phyloP scores from a whole-genome alignment of 352 stramenopile species.

The Globisporangium paddicum region DNA sequence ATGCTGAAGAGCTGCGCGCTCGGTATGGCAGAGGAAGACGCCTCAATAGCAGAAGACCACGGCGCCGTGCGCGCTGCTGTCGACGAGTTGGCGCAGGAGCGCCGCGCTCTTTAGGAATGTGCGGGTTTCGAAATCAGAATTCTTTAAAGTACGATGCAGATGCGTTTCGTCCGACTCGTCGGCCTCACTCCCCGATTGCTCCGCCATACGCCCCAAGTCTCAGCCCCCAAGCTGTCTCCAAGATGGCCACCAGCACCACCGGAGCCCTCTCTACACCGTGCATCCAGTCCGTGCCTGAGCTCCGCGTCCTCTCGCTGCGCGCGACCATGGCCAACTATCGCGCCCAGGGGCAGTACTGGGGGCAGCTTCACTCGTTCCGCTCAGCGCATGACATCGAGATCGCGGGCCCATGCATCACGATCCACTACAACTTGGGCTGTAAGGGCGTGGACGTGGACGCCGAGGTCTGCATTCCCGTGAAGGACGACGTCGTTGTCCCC shows the following conservation, averaged over 20 bases:
- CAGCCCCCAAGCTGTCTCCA: neutral
- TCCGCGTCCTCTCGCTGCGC: slow-evolving; percentile 34
- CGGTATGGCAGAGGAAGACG: slow-evolving; percentile 48
- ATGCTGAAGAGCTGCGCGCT: slow-evolving; percentile 1
- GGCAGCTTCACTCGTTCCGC: slow-evolving; percentile 22
- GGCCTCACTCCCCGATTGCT: neutral
- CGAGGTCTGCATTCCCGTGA: slow-evolving; percentile 45
- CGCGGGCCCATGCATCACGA: slow-evolving; percentile 25
- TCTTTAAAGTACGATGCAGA: too few relatives aligned
- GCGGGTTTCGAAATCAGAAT: too few relatives aligned
- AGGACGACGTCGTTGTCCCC: slow-evolving; percentile 13
- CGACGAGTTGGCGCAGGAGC: slow-evolving; percentile 55
- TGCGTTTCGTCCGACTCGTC: neutral
- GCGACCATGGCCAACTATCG: slow-evolving; percentile 39
- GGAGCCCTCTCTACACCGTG: neutral
- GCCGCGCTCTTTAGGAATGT: slow-evolving; percentile 27
- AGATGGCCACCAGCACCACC: neutral
- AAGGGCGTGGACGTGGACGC: slow-evolving; percentile 42
- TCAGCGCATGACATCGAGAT: slow-evolving; percentile 16
- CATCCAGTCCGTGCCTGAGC: slow-evolving; percentile 25
- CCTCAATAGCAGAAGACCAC: slow-evolving; percentile 57
- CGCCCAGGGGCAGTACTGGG: slow-evolving; percentile 36
- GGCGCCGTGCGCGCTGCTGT: slow-evolving; percentile 48
- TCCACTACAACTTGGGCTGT: slow-evolving; percentile 34
- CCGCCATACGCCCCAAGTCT: neutral